Conservation (phyloP, 805 yeast species). For the Yamadazyma nakazawae region DNA sequence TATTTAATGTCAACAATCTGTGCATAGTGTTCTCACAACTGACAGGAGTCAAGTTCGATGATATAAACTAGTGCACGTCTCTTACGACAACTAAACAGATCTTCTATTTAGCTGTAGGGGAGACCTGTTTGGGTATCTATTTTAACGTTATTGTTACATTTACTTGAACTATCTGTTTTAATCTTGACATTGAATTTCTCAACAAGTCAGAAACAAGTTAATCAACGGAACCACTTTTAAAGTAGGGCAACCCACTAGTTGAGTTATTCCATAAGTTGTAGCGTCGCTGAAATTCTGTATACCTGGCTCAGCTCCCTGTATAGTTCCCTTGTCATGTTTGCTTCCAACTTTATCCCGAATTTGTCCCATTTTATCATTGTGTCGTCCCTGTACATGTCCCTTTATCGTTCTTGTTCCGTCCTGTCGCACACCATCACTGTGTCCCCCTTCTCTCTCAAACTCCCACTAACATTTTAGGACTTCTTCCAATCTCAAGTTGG, state of each 20-base stretch:
- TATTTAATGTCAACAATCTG: not conserved
- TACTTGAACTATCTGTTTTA: too few relatives aligned
- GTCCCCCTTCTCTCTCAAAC: slow-evolving; percentile 6
- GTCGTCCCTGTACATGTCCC: not conserved
- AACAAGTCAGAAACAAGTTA: not conserved
- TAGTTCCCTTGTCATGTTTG: too few relatives aligned
- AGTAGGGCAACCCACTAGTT: not conserved
- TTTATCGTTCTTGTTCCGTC: not conserved
- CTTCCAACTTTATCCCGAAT: too few relatives aligned
- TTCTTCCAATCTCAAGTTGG: slow-evolving; percentile 88
- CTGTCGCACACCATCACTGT: not conserved
- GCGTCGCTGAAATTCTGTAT: too few relatives aligned
- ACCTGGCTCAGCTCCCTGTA: not conserved
- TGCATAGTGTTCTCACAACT: not conserved
- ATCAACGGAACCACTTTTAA: not conserved
- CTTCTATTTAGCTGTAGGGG: too few relatives aligned
- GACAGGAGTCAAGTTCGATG: not conserved
- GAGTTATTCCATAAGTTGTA: too few relatives aligned
- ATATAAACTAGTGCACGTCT: not conserved
- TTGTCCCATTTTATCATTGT: too few relatives aligned
- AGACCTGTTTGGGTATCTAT: too few relatives aligned
- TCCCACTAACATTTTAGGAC: slow-evolving; percentile 54
- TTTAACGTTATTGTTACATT: too few relatives aligned
- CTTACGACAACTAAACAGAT: not conserved
- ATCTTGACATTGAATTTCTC: not conserved